Percentiles rank a stretch among this genome's conserved stretches.
phyloP scores from a whole-genome alignment of 805 yeast species.

The Candida methanosorbosa region DNA sequence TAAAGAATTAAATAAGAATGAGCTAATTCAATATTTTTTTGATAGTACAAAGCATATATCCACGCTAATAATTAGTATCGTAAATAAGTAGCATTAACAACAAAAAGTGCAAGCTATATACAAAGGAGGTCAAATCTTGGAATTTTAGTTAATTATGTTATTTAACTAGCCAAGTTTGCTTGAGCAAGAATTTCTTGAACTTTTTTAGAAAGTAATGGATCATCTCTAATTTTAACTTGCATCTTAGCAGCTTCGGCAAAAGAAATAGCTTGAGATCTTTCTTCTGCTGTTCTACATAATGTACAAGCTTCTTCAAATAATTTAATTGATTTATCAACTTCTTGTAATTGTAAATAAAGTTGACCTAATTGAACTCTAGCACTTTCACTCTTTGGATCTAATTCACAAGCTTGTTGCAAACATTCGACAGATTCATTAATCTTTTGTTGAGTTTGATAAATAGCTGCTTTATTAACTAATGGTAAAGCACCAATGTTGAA shows the following conservation, averaged over 20 bases:
- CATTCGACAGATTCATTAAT: constrained; percentile 53
- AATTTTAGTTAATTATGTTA: no score
- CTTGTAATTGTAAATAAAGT: constrained; percentile 74
- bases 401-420: constrained; percentile 65
- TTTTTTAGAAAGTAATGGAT: constrained; percentile 55
- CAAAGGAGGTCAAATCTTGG: no score
- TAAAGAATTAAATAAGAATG: no score
- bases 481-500: constrained; percentile 85
- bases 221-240: constrained; percentile 70
- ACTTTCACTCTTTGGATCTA: constrained; percentile 84
- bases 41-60: no score
- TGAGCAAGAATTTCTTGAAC: constrained; percentile 55
- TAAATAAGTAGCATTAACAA: neutral
- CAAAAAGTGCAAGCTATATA: no score
- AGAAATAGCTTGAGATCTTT: constrained; percentile 83
- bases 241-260: constrained; percentile 89
- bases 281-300: constrained; percentile 77
- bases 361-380: constrained; percentile 92
- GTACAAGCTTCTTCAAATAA: constrained; percentile 78
- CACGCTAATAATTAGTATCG: neutral
- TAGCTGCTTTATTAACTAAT: constrained; percentile 79
- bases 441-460: constrained; percentile 48
- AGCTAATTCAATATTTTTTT: no score
- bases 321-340: constrained; percentile 70
- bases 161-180: no score